phyloP scores from a whole-genome alignment of 1,284 basidiomycete species.

The Tremellales sp. region DNA sequence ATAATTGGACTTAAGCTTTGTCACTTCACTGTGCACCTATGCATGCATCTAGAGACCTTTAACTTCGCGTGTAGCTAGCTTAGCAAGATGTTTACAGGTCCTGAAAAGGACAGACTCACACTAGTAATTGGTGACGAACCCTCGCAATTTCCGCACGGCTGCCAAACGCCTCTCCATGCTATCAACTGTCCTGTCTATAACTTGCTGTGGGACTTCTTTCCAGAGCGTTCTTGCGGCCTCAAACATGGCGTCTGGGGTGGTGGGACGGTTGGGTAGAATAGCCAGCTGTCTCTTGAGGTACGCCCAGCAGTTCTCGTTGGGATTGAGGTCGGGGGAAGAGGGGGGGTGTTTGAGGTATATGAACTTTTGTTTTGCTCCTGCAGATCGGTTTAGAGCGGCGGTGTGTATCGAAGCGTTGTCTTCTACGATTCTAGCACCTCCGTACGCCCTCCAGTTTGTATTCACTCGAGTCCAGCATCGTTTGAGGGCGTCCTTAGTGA shows the following conservation, averaged over 20 bases:
- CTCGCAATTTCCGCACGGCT: constrained; percentile 1
- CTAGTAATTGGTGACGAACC: constrained; percentile 3
- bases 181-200: constrained; percentile 5
- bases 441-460: constrained; percentile 10
- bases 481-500: constrained; percentile 15
- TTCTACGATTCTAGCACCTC: constrained; percentile 14
- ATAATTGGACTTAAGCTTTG: too few species aligned
- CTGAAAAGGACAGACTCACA: too few species aligned
- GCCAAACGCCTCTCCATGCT: constrained; percentile 6
- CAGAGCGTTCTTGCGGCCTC: constrained; percentile 1
- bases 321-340: constrained; percentile 22
- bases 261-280: constrained; percentile 1
- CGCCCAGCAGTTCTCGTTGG: constrained; percentile 23
- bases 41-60: too few species aligned
- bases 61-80: too few species aligned
- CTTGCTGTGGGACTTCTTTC: constrained; percentile 3
- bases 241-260: constrained; percentile 1
- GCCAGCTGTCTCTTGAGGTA: constrained; percentile 3
- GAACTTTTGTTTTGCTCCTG: constrained; percentile 5
- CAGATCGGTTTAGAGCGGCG: background rate
- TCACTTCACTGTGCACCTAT: too few species aligned
- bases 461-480: constrained; percentile 9
- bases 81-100: too few species aligned
- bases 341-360: constrained; percentile 17
- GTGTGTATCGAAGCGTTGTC: constrained; percentile 14